Evolutionary conservation across 140 eudicot genomes (phyloP).

Genomic region (Flaveria floridana): DNA sequence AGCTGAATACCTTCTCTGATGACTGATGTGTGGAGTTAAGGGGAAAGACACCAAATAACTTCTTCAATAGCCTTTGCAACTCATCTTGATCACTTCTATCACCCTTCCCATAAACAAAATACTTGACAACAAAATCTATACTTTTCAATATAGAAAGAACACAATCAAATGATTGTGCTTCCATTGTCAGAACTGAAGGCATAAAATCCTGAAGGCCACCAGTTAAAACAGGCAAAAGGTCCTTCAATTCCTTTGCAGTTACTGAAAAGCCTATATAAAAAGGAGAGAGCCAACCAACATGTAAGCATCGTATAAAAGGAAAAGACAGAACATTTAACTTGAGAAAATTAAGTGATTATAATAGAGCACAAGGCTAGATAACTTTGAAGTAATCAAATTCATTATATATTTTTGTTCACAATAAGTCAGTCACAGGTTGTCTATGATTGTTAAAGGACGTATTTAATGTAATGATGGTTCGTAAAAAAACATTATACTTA

Average conservation of each 20-base stretch:
- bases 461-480: not conserved
- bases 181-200: slow-evolving; percentile 48
- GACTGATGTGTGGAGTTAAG: slow-evolving; percentile 44
- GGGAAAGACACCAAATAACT: slow-evolving; percentile 74
- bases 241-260: slow-evolving; percentile 50
- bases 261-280: slow-evolving; percentile 43
- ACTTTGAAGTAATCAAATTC: not conserved
- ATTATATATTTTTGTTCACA: not conserved
- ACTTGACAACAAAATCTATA: slow-evolving; percentile 55
- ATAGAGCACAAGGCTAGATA: not conserved
- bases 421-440: not conserved
- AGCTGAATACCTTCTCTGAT: slow-evolving; percentile 59
- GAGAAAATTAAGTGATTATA: not conserved
- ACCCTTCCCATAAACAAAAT: slow-evolving; percentile 42
- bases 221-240: slow-evolving; percentile 68
- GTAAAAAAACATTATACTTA: not conserved
- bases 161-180: slow-evolving; percentile 77
- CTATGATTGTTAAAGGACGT: slow-evolving; percentile 1
- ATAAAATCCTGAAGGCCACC: slow-evolving; percentile 68
- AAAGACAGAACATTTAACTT: not conserved
- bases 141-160: slow-evolving; percentile 71
- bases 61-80: slow-evolving; percentile 47
- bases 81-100: slow-evolving; percentile 33
- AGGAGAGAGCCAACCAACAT: slow-evolving; percentile 13
- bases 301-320: not conserved